A percentile compares a stretch with the other conserved stretches of the same genome.
These are phyloP conservation scores for Brassica nigra DNA, from an alignment of 345 rosid genomes.

Conservation along the genomic window DNA sequence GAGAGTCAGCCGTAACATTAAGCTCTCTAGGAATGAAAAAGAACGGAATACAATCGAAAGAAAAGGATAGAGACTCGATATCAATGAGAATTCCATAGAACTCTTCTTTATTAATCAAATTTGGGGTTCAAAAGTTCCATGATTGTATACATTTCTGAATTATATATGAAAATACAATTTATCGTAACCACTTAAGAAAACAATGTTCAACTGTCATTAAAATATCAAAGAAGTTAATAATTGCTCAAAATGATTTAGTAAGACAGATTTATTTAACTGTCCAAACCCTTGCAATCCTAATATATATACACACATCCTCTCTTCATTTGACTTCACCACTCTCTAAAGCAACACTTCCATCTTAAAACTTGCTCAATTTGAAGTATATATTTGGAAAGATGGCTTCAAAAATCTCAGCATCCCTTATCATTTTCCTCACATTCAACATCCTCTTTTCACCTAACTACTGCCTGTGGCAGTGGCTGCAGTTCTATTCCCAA, in stretches of 20 bases:
- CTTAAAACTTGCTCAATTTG: neutral
- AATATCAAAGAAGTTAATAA: neutral
- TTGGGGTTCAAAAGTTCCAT: neutral
- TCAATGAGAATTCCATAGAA: too few species aligned
- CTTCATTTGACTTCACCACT: conserved; percentile 25
- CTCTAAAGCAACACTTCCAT: conserved; percentile 14
- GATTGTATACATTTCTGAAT: neutral
- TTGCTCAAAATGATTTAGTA: neutral
- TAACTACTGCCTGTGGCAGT: conserved; percentile 28
- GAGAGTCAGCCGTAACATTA: too few species aligned
- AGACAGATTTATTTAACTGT: conserved; percentile 14
- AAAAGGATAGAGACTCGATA: too few species aligned
- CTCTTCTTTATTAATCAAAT: too few species aligned
- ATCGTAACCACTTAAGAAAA: neutral
- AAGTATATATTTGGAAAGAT: conserved; percentile 4
- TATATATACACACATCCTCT: conserved; percentile 5
- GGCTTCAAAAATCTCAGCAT: conserved; percentile 34
- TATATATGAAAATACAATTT: neutral
- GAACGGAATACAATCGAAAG: too few species aligned
- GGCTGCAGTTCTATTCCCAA: conserved; percentile 22
- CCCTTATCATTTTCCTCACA: conserved; percentile 24
- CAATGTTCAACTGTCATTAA: neutral
- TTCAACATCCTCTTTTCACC: conserved; percentile 32
- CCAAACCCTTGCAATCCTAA: neutral
- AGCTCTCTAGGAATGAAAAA: too few species aligned